phyloP scores from a whole-genome alignment of 768 basidiomycete species.

The Trametes cingulata region DNA sequence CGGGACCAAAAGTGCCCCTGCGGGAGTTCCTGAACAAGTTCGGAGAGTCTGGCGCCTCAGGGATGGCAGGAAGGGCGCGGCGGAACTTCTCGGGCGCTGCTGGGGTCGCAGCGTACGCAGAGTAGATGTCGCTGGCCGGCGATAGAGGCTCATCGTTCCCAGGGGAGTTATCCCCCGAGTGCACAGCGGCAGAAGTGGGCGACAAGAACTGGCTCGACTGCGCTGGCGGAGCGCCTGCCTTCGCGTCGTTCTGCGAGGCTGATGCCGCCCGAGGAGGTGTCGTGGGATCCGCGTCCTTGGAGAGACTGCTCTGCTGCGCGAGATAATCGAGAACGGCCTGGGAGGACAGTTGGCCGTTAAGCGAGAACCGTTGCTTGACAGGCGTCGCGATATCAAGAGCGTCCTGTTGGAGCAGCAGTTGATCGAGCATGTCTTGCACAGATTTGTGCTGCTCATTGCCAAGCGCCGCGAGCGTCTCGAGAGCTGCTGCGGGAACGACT shows the following conservation, averaged over 20 bases:
- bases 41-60: conserved; percentile 19
- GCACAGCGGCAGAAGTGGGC: background rate
- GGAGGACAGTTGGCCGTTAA: conserved; percentile 12
- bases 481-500: conserved; percentile 4
- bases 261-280: background rate
- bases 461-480: background rate
- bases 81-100: background rate
- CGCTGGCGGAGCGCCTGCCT: background rate
- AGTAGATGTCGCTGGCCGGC: conserved; percentile 19
- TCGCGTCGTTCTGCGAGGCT: background rate
- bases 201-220: conserved; percentile 11
- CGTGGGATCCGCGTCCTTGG: conserved; percentile 4
- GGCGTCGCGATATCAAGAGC: conserved; percentile 19
- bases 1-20: conserved; percentile 15
- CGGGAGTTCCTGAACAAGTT: background rate
- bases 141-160: conserved; percentile 16
- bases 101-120: conserved; percentile 13
- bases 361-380: conserved; percentile 20
- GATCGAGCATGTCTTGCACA: conserved; percentile 20
- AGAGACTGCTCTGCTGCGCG: conserved; percentile 13
- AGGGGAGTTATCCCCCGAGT: conserved; percentile 6
- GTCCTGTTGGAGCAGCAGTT: conserved; percentile 15
- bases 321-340: conserved; percentile 14
- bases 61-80: conserved; percentile 19
- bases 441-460: conserved; percentile 12